phyloP scores from a whole-genome alignment of 495 filamentous ascomycete genomes.

The Penicillium odoratum region DNA sequence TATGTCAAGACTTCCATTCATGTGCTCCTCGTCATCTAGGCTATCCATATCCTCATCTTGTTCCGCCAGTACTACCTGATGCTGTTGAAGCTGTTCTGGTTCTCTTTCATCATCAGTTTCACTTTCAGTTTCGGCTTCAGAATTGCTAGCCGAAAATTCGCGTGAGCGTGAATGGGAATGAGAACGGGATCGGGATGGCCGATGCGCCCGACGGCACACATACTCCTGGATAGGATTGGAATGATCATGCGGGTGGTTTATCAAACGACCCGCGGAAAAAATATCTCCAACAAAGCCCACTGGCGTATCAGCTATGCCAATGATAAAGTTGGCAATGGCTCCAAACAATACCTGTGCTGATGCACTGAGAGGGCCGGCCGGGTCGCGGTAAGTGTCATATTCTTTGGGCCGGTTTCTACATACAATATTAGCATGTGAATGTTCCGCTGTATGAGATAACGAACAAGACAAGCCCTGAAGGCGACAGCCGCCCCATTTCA shows the following conservation, averaged over 20 bases:
- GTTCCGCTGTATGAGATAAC: constrained; percentile 11
- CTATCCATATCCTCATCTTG: constrained; percentile 1
- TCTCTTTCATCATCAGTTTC: neutral
- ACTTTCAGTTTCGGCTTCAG: neutral
- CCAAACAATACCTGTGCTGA: constrained; percentile 74
- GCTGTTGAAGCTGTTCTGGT: no score
- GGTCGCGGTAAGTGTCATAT: constrained; percentile 70
- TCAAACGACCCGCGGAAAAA: constrained; percentile 56
- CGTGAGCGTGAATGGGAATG: no score
- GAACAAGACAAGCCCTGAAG: constrained; percentile 68
- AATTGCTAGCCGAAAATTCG: no score
- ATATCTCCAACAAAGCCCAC: constrained; percentile 64
- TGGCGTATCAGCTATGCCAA: constrained; percentile 82
- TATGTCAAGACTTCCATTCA: neutral
- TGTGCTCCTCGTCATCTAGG: neutral
- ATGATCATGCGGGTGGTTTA: constrained; percentile 48
- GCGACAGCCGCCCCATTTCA: constrained; percentile 58
- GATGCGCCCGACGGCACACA: no score
- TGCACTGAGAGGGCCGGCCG: constrained; percentile 71
- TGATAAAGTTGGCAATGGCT: constrained; percentile 69
- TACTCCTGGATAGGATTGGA: constrained; percentile 30
- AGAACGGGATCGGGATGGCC: no score
- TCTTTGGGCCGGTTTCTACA: constrained; percentile 63
- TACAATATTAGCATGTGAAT: neutral
- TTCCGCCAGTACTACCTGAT: neutral